Evolutionary conservation across 441 rosid genomes (phyloP), one percentile per base, ranked within the genome.

Genomic region (Biscutella laevigata): DNA sequence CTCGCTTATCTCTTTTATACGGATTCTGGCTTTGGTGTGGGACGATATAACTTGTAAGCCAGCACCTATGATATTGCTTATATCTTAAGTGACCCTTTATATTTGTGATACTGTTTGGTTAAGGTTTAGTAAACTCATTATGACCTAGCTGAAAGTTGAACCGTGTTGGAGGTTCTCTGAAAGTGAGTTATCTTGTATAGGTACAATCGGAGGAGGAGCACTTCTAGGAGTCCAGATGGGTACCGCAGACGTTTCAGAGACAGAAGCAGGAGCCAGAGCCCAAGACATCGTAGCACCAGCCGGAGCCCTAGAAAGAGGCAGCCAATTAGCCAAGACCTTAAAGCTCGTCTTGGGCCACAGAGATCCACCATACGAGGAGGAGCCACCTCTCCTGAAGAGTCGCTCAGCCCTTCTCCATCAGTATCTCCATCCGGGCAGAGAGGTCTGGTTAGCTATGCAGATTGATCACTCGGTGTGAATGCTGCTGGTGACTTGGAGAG

Each of bases 401-500:
- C 85, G 32, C 75, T 64, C 27, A 53, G 60, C 66, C 73, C 61
- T 42, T 82, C 94, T 30, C 64, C 59, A 27, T 77, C 92, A 55
- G 75, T 74, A 58, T 84, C 95, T 5, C 85, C 84, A 11, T 37
- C 86, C 10, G 88, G 71, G 36, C 79, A 69, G 50, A 72, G 75
- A 59, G 84, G 95, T 32, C 62, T 91, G 72, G 96, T 91, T 57
- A 83, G 87, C 40, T 88, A 87, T 63, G 88, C 79, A 25, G 96
- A 91, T 53, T 60, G 81, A 83, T 42, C 32, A 44, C 30, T 42
- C 26, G 5, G 14, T 38, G 7, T 22, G 33, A 10, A 15, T 49
- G 46, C 22, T 27, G 7, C 5, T 36, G 38, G 29, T 27, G 53
- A 57, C 20, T 39, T 44, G 5, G n/a, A 11, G 10, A 47, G 3